phyloP scores from a whole-genome alignment of 108 stramenopile species.

The Discostella pseudostelligera region DNA sequence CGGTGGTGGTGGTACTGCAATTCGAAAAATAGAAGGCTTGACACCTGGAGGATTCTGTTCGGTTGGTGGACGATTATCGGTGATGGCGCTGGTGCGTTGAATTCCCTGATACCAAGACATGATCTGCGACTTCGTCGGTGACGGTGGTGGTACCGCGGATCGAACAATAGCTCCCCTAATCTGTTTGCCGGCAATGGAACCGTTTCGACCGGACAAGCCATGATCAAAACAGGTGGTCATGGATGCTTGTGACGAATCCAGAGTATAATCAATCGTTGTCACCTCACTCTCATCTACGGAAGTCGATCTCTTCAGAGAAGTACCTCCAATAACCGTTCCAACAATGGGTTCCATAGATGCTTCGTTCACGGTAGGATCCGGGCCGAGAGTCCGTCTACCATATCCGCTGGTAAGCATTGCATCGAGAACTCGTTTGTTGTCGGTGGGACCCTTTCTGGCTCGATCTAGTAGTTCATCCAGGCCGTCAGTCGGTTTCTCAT shows the following conservation, averaged over 20 bases:
- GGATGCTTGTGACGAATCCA: slow-evolving; percentile 1
- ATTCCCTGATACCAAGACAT: not conserved
- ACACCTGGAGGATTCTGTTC: not conserved
- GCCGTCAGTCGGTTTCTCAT: not conserved
- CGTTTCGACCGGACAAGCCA: not conserved
- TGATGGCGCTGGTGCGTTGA: slow-evolving; percentile 1
- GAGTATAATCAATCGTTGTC: slow-evolving; percentile 15
- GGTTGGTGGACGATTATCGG: not conserved
- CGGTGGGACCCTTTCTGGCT: slow-evolving; percentile 12
- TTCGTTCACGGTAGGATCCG: slow-evolving; percentile 5
- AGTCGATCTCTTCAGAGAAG: slow-evolving; percentile 28
- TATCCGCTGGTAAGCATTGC: slow-evolving; percentile 45
- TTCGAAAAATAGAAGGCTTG: not conserved
- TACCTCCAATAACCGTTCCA: slow-evolving; percentile 34
- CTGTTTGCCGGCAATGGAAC: not conserved
- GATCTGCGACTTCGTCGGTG: too few species aligned
- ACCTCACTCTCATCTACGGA: slow-evolving; percentile 42
- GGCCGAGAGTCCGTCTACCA: not conserved
- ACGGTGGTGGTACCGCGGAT: too few species aligned
- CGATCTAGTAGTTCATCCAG: slow-evolving; percentile 13
- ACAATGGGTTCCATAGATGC: slow-evolving; percentile 21
- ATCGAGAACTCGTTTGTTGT: slow-evolving; percentile 25
- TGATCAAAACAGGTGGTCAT: slow-evolving; percentile 14
- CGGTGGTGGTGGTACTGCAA: not conserved
- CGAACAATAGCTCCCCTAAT: not conserved